Evolutionary conservation across 1,284 basidiomycete genomes (phyloP).

Genomic region (Moniliella sp.): DNA sequence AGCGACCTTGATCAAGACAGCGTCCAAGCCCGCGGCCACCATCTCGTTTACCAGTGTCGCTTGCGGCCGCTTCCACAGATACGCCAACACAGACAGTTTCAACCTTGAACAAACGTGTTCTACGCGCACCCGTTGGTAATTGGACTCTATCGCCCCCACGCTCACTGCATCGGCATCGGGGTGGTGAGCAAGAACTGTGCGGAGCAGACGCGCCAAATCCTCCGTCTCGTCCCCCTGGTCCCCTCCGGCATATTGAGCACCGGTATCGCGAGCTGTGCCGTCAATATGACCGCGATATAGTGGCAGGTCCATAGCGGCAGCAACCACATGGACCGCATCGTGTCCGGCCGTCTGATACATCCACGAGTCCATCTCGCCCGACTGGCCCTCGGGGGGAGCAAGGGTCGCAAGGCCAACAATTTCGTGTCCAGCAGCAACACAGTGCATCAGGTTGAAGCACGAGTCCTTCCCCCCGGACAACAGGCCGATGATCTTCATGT

Average conservation of each 20-base stretch:
- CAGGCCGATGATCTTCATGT: constrained; percentile 80
- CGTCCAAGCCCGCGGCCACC: constrained; percentile 56
- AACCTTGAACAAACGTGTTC: constrained; percentile 67
- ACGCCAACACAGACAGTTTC: constrained; percentile 59
- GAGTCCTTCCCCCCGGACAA: constrained; percentile 95
- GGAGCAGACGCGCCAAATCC: constrained; percentile 61
- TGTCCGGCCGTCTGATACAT: constrained; percentile 96
- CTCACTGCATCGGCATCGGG: constrained; percentile 70
- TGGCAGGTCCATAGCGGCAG: constrained; percentile 62
- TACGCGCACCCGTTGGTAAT: constrained; percentile 84
- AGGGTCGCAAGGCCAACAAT: constrained; percentile 73
- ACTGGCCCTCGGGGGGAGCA: constrained; percentile 64
- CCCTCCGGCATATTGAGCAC: constrained; percentile 47
- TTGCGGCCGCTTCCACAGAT: constrained; percentile 84
- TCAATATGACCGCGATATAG: constrained; percentile 59
- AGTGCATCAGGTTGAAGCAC: constrained; percentile 84
- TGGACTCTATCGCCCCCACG: constrained; percentile 86
- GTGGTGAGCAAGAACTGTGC: constrained; percentile 46
- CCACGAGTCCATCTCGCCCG: constrained; percentile 82
- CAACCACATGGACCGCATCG: constrained; percentile 69
- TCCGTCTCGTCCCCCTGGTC: constrained; percentile 66
- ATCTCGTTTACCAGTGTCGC: constrained; percentile 62
- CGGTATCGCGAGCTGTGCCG: constrained; percentile 60
- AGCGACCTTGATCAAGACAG: constrained; percentile 82
- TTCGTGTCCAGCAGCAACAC: constrained; percentile 62